Evolutionary conservation across 208 protist species (phyloP).

Genomic region (Crithidia mellificae): DNA sequence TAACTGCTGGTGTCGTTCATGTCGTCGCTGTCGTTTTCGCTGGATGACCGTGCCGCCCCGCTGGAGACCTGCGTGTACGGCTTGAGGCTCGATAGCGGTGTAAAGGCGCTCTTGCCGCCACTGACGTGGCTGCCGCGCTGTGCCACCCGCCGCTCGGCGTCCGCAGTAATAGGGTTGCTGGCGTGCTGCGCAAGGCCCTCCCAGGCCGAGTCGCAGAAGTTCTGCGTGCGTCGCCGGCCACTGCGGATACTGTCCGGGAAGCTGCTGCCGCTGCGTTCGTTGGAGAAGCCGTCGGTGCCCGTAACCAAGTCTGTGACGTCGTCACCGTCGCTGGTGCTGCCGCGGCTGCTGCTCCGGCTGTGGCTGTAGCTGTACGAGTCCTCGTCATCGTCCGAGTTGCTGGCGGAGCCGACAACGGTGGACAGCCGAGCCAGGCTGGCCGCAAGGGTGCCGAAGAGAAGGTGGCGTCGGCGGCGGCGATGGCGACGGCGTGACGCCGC

Average conservation of each 20-base stretch:
- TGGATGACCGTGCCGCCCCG: not conserved
- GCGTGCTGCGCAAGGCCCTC: not conserved
- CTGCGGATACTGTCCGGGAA: constrained; percentile 1
- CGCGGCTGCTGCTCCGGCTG: not conserved
- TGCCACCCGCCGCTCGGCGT: not conserved
- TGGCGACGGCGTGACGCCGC: not conserved
- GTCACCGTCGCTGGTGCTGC: not conserved
- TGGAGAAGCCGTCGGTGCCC: not conserved
- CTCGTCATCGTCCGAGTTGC: constrained; percentile 11
- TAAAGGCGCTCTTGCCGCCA: constrained; percentile 2
- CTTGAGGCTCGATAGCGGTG: constrained; percentile 6
- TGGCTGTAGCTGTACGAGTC: too few relatives aligned
- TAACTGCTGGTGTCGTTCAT: not conserved
- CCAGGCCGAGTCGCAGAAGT: constrained; percentile 6
- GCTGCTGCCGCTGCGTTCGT: constrained; percentile 12
- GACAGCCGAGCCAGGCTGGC: constrained; percentile 28
- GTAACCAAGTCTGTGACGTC: not conserved
- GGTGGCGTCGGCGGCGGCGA: not conserved
- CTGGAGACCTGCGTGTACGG: not conserved
- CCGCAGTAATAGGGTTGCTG: constrained; percentile 1
- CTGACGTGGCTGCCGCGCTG: not conserved
- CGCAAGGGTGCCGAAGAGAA: constrained; percentile 20
- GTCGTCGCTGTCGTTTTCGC: not conserved
- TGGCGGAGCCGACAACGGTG: constrained; percentile 1
- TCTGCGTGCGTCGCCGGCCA: constrained; percentile 2